Base-by-base conservation (phyloP, 2,329 filamentous ascomycete genomes). In the Gyromitra esculenta region DNA sequence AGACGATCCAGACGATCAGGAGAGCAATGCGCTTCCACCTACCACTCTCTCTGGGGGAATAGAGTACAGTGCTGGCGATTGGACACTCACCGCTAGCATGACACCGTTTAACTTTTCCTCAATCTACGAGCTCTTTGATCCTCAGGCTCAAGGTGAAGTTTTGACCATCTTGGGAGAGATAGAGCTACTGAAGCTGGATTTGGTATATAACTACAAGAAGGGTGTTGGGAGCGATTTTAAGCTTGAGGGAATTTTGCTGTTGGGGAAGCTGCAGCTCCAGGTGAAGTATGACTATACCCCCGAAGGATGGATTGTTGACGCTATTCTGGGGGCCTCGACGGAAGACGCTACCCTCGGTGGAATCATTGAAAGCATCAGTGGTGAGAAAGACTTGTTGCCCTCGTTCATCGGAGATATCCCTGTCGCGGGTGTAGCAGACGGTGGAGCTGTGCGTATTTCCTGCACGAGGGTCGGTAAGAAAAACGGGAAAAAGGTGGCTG, bases 231-330 rank as follows among this genome's bases (percentile, higher is more conserved):
- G 63, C 9, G 43, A 60, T 60, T 80, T 82, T 79, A 50, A 11
- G 0, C 79, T 82, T 57, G 52, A 60, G 5, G 81, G 81, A 0
- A 70, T 67, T 69, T 11, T 79, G 1, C 41, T 64, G 31, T 31
- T 81, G 6, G 80, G 78, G 35, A 45, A 79, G 1, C 78, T 81
- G 13, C 57, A 70, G 21, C 60, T 81, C 15, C 63, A 70, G 1
- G 73, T 80, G 39, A 73, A 72, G 1, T 81, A 79, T 63, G 52
- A 73, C 11, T 78, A 80, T 39, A 60, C 72, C 7, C 54, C 45
- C 7, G 59, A 52, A 13, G 57, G 59, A 9, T 79, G 78, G 78
- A 74, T 25, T 5, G 73, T 79, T 41, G 43, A 72, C n/a, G 78
- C 76, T 1, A 25, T 5, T 1, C 62, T 78, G 1, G 63, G 57